Evolutionary conservation across 768 basidiomycete species (phyloP).

Genomic region (Thelephora ganbajun): DNA sequence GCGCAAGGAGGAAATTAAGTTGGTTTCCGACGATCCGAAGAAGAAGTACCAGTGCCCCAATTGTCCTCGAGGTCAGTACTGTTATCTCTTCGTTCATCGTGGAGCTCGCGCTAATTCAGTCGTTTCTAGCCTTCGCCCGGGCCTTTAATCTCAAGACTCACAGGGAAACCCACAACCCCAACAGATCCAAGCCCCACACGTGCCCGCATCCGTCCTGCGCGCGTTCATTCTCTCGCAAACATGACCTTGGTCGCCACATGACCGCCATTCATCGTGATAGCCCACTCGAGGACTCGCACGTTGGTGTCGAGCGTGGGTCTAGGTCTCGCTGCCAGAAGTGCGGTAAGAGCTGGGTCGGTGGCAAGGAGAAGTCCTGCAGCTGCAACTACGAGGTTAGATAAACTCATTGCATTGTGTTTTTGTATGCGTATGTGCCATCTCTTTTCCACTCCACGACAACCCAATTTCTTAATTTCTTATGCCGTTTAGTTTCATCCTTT

Average conservation of each 20-base stretch:
- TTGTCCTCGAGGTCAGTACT: slow-evolving; percentile 53
- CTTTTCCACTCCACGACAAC: background rate
- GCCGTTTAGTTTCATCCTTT: background rate
- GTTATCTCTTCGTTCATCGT: slow-evolving; percentile 1
- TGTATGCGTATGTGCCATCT: background rate
- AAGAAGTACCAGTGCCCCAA: slow-evolving; percentile 67
- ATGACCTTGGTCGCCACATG: slow-evolving; percentile 84
- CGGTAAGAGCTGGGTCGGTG: slow-evolving; percentile 54
- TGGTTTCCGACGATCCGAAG: slow-evolving; percentile 45
- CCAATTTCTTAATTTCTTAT: background rate
- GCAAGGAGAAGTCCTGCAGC: slow-evolving; percentile 20
- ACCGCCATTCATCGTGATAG: slow-evolving; percentile 76
- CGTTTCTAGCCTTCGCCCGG: slow-evolving; percentile 63
- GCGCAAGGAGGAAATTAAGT: slow-evolving; percentile 22
- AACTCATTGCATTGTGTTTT: slow-evolving; percentile 5
- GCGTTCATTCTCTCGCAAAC: slow-evolving; percentile 87
- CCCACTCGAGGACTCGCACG: slow-evolving; percentile 26
- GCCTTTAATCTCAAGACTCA: slow-evolving; percentile 95
- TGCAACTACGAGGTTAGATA: slow-evolving; percentile 30
- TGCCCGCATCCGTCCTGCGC: slow-evolving; percentile 80
- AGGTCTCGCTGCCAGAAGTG: slow-evolving; percentile 65
- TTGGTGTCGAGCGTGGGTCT: slow-evolving; percentile 52
- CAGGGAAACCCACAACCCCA: slow-evolving; percentile 88
- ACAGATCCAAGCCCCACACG: slow-evolving; percentile 76
- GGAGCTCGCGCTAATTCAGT: slow-evolving; percentile 4